phyloP scores from a whole-genome alignment of 805 yeast genomes.

The Saturnispora kantuleensis region DNA sequence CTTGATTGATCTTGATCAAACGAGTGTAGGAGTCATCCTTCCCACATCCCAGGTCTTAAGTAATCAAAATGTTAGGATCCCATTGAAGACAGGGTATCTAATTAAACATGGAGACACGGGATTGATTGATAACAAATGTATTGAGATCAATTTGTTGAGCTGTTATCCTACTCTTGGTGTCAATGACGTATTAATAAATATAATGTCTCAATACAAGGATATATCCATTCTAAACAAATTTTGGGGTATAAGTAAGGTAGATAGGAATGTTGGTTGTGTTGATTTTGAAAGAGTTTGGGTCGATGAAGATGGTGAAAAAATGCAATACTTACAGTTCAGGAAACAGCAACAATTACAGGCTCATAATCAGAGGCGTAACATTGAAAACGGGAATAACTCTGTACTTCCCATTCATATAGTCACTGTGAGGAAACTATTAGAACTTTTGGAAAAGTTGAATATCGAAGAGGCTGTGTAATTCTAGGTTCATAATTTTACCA shows the following conservation, averaged over 20 bases:
- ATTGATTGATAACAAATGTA: slow-evolving; percentile 20
- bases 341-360: slow-evolving; percentile 12
- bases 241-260: slow-evolving; percentile 10
- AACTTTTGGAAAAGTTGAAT: slow-evolving; percentile 46
- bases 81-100: slow-evolving; percentile 63
- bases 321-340: slow-evolving; percentile 13
- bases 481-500: neutral
- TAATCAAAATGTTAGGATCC: slow-evolving; percentile 59
- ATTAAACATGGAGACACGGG: slow-evolving; percentile 29
- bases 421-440: slow-evolving; percentile 55
- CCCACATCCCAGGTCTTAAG: slow-evolving; percentile 55
- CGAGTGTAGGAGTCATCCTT: slow-evolving; percentile 48
- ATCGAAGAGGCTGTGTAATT: slow-evolving; percentile 19
- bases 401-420: slow-evolving; percentile 66
- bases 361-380: neutral
- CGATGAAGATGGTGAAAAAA: slow-evolving; percentile 11
- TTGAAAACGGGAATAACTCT: slow-evolving; percentile 17
- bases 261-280: slow-evolving; percentile 22
- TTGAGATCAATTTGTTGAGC: slow-evolving; percentile 61
- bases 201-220: slow-evolving; percentile 54
- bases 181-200: slow-evolving; percentile 40
- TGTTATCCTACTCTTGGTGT: slow-evolving; percentile 61
- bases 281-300: slow-evolving; percentile 26
- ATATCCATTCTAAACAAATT: slow-evolving; percentile 23
- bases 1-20: slow-evolving; percentile 41